Evolutionary conservation across 768 basidiomycete genomes (phyloP).

Genomic region (Boletus sp.): DNA sequence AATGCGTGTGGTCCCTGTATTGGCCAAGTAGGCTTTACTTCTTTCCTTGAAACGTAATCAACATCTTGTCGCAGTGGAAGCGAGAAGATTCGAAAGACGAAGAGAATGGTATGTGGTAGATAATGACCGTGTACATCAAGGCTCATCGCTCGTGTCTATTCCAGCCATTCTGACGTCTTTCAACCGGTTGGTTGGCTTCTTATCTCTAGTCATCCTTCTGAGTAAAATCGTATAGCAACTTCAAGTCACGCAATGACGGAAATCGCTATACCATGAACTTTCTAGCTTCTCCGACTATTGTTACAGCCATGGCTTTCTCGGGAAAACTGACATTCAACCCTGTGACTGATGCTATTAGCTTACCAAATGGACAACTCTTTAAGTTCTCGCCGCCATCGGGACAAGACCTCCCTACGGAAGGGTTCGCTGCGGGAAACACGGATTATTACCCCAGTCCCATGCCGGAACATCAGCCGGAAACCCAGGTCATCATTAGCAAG

Average conservation of each 20-base stretch:
- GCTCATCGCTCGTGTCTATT: not conserved
- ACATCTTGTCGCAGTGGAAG: constrained; percentile 67
- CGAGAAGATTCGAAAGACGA: constrained; percentile 82
- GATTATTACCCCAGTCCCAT: constrained; percentile 73
- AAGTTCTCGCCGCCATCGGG: constrained; percentile 83
- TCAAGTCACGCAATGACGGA: constrained; percentile 96
- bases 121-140: not conserved
- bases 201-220: not conserved
- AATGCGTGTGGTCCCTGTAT: constrained; percentile 99
- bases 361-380: constrained; percentile 74
- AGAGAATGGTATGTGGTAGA: constrained; percentile 69
- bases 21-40: constrained; percentile 62
- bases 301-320: constrained; percentile 96
- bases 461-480: constrained; percentile 73
- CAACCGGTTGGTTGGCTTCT: constrained; percentile 62
- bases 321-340: constrained; percentile 95
- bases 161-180: constrained; percentile 94
- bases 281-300: constrained; percentile 93
- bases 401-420: constrained; percentile 75
- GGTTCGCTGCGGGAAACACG: constrained; percentile 74
- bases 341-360: constrained; percentile 64
- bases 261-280: constrained; percentile 96
- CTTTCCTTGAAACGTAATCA: not conserved
- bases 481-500: constrained; percentile 71
- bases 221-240: constrained; percentile 45